Percentiles rank a stretch among this genome's conserved stretches.
These are phyloP conservation scores for Bimuria novae-zelandiae DNA, from an alignment of 2,329 filamentous ascomycete genomes.

Conservation along the genomic window DNA sequence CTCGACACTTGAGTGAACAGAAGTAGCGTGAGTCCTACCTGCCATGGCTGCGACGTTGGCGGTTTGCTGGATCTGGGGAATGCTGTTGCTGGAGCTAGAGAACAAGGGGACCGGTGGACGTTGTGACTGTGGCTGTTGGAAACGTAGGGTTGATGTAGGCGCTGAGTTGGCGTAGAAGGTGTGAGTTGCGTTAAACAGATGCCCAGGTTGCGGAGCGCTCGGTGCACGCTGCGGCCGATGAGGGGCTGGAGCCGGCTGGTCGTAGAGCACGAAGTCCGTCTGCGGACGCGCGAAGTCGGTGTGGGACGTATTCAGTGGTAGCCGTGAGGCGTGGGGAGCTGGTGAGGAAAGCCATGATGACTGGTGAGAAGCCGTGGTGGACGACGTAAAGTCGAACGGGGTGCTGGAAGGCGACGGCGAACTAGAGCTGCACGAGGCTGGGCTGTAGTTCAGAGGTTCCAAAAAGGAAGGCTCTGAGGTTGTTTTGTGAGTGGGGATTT, in stretches of 20 bases:
- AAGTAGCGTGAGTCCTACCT: slow-evolving; percentile 37
- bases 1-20: slow-evolving; percentile 17
- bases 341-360: slow-evolving; percentile 80
- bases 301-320: slow-evolving; percentile 52
- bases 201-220: slow-evolving; percentile 58
- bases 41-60: slow-evolving; percentile 43
- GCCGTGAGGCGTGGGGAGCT: slow-evolving; percentile 56
- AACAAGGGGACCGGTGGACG: slow-evolving; percentile 76
- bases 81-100: slow-evolving; percentile 61
- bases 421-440: slow-evolving; percentile 64
- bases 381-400: slow-evolving; percentile 71
- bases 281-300: slow-evolving; percentile 55
- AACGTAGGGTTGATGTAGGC: slow-evolving; percentile 62
- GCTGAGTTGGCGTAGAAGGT: slow-evolving; percentile 72
- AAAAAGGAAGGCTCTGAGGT: slow-evolving; percentile 47
- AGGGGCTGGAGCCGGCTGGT: slow-evolving; percentile 51
- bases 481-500: slow-evolving; percentile 32
- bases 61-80: slow-evolving; percentile 45
- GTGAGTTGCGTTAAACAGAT: slow-evolving; percentile 62
- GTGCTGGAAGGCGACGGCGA: slow-evolving; percentile 63
- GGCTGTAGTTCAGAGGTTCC: slow-evolving; percentile 67
- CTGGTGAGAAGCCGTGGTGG: slow-evolving; percentile 76
- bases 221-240: slow-evolving; percentile 55
- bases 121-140: slow-evolving; percentile 59
- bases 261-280: slow-evolving; percentile 81